phyloP scores from a whole-genome alignment of 176 grass and related monocot species.

The Phragmites australis region DNA sequence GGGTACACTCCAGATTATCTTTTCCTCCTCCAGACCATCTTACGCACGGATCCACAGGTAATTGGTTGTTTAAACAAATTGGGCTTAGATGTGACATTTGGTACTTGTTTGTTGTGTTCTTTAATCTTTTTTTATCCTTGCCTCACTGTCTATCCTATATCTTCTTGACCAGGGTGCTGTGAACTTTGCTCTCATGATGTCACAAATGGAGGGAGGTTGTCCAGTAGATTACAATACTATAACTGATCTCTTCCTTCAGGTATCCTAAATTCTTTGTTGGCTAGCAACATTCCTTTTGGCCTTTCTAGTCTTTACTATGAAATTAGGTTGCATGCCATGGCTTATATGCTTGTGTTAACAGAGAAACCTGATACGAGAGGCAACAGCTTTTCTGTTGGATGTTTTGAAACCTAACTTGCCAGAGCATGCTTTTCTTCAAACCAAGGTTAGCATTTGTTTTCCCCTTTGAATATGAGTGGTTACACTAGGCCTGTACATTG shows the following conservation, averaged over 20 bases:
- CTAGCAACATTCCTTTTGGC: conserved; percentile 28
- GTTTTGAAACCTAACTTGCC: conserved; percentile 93
- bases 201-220: conserved; percentile 98
- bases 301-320: background rate
- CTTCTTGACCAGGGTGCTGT: conserved; percentile 68
- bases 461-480: background rate
- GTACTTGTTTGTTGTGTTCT: conserved; percentile 10
- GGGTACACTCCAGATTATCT: conserved; percentile 94
- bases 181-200: conserved; percentile 99
- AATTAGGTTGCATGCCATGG: conserved; percentile 20
- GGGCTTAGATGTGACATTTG: background rate
- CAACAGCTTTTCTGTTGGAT: conserved; percentile 93
- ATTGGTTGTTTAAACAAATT: conserved; percentile 28
- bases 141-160: conserved; percentile 5
- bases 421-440: conserved; percentile 95
- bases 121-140: conserved; percentile 26
- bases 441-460: conserved; percentile 57
- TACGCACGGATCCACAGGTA: conserved; percentile 95
- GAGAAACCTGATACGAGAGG: conserved; percentile 92
- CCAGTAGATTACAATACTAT: conserved; percentile 94
- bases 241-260: conserved; percentile 98
- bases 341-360: conserved; percentile 27
- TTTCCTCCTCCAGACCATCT: conserved; percentile 91
- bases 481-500: background rate
- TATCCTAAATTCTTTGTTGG: conserved; percentile 38